These are phyloP conservation scores for Hymenoscyphus infarciens DNA, from an alignment of 2,329 filamentous ascomycete species.

Conservation along the genomic window DNA sequence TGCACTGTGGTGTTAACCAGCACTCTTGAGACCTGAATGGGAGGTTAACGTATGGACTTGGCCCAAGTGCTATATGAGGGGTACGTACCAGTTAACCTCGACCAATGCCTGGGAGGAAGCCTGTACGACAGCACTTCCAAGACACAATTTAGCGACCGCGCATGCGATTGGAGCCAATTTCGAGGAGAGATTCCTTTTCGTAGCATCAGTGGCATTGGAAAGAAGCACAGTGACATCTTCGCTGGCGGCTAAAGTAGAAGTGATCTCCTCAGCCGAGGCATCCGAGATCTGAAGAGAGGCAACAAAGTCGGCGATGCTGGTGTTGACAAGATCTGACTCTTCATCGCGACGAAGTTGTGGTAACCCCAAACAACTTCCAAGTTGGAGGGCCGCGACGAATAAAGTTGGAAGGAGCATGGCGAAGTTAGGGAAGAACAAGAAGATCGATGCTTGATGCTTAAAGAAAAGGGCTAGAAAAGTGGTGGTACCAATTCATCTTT, in stretches of 20 bases:
- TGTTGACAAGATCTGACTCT: neutral
- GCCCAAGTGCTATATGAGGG: neutral
- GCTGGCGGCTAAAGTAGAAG: neutral
- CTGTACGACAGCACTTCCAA: slow-evolving; percentile 5
- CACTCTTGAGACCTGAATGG: slow-evolving; percentile 8
- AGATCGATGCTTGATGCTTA: neutral
- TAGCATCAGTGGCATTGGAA: neutral
- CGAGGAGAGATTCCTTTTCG: neutral
- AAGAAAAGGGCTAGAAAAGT: neutral
- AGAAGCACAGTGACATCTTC: neutral
- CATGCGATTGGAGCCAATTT: slow-evolving; percentile 2
- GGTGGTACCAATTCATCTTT: slow-evolving; percentile 2
- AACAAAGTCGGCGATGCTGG: neutral
- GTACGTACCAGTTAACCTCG: slow-evolving; percentile 2
- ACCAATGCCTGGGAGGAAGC: neutral
- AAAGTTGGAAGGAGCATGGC: neutral
- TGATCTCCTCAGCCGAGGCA: neutral
- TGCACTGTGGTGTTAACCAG: slow-evolving; percentile 26
- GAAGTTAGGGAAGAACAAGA: neutral
- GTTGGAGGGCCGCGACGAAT: neutral
- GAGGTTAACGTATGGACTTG: neutral
- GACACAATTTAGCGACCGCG: neutral
- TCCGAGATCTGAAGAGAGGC: neutral
- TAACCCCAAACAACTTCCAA: slow-evolving; percentile 4
- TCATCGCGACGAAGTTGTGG: neutral